Conservation (phyloP, 257 asterid species). For the Linaria vulgaris region DNA sequence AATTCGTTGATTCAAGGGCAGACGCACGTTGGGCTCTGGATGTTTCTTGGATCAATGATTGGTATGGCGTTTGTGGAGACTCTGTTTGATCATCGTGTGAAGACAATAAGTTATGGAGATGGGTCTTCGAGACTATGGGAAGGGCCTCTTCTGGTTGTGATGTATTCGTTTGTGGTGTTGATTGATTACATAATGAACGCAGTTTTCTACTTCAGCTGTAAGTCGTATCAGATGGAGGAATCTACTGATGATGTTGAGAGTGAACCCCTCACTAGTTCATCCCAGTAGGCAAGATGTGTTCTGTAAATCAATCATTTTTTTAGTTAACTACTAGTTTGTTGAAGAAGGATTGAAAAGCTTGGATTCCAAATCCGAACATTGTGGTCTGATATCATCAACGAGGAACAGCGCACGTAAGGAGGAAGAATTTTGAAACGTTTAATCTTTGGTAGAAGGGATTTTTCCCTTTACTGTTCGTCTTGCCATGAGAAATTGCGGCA, state of each 20-base stretch:
- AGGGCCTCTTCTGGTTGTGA: conserved; percentile 88
- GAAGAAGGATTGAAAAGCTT: too few species aligned
- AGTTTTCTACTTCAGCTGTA: conserved; percentile 94
- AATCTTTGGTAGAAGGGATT: too few species aligned
- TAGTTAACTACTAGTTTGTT: too few species aligned
- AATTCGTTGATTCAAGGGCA: conserved; percentile 79
- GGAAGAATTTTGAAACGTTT: too few species aligned
- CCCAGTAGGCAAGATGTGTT: conserved; percentile 36
- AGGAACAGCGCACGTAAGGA: too few species aligned
- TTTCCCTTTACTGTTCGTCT: neutral
- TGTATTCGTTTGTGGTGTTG: conserved; percentile 80
- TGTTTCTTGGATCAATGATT: conserved; percentile 83
- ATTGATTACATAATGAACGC: conserved; percentile 86
- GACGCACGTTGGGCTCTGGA: conserved; percentile 83
- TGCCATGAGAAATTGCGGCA: conserved; percentile 11
- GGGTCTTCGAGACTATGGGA: conserved; percentile 95
- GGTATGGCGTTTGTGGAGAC: conserved; percentile 91
- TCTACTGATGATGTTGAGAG: conserved; percentile 50
- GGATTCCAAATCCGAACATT: too few species aligned
- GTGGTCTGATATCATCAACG: too few species aligned
- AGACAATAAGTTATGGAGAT: conserved; percentile 82
- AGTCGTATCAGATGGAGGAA: conserved; percentile 71
- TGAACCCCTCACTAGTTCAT: conserved; percentile 47
- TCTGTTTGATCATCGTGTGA: conserved; percentile 88
- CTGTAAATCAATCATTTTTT: conserved; percentile 31